Conservation (phyloP, 2,329 filamentous ascomycete genomes). For the Xylariales sp. region DNA sequence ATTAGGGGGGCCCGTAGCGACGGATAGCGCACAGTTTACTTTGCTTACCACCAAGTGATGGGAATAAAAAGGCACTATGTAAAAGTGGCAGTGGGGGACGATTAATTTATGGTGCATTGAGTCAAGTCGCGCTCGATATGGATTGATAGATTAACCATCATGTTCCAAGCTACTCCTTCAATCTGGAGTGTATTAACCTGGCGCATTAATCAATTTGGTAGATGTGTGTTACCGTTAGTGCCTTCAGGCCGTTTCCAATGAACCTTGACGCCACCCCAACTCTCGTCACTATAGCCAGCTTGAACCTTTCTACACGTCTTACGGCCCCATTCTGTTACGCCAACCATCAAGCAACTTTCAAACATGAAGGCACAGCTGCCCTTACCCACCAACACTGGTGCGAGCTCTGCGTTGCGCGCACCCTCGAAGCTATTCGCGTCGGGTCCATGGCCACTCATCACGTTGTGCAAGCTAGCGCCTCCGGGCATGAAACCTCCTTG, state of each 20-base stretch:
- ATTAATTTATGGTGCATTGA: not conserved
- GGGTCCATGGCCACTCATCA: slow-evolving; percentile 69
- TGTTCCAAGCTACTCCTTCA: not conserved
- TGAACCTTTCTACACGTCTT: slow-evolving; percentile 69
- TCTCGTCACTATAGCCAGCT: slow-evolving; percentile 81
- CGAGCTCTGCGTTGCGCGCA: slow-evolving; percentile 71
- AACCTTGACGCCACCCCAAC: slow-evolving; percentile 77
- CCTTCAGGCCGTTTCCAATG: slow-evolving; percentile 66
- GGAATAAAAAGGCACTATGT: not conserved
- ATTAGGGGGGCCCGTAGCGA: not conserved
- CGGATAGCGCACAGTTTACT: too few species aligned
- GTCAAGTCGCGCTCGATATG: not conserved
- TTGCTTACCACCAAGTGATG: too few species aligned
- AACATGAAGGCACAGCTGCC: slow-evolving; percentile 77
- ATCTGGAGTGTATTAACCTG: slow-evolving; percentile 7
- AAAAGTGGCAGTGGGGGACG: not conserved
- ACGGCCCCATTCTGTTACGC: slow-evolving; percentile 77
- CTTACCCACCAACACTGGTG: slow-evolving; percentile 67
- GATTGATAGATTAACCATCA: not conserved
- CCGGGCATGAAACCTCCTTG: slow-evolving; percentile 60
- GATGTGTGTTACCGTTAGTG: slow-evolving; percentile 41
- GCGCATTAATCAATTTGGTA: slow-evolving; percentile 43
- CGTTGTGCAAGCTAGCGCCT: slow-evolving; percentile 66
- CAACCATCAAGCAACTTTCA: slow-evolving; percentile 76
- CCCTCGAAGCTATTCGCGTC: slow-evolving; percentile 63